Evolutionary conservation across 2,329 filamentous ascomycete genomes (phyloP).

Genomic region (Epicoccum nigrum): DNA sequence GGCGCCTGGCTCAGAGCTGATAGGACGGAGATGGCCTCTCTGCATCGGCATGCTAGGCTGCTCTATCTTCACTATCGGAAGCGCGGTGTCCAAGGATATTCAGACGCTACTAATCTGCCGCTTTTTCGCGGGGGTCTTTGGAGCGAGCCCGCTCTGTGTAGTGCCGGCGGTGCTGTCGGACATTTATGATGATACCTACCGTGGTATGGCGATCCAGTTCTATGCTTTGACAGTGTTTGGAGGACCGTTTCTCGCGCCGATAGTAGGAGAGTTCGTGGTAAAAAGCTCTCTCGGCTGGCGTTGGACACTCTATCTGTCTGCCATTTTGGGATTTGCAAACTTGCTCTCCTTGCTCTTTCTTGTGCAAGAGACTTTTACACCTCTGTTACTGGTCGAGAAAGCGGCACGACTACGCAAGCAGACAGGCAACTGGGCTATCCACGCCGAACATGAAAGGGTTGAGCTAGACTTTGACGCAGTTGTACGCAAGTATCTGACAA

Average conservation of each 20-base stretch:
- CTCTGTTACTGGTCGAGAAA: not conserved
- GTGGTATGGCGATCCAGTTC: slow-evolving; percentile 7
- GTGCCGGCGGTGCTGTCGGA: slow-evolving; percentile 3
- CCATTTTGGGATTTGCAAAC: not conserved
- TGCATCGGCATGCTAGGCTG: slow-evolving; percentile 51
- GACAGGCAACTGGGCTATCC: slow-evolving; percentile 6
- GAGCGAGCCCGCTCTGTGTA: slow-evolving; percentile 5
- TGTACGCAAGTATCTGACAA: slow-evolving; percentile 13
- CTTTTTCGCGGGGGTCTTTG: slow-evolving; percentile 7
- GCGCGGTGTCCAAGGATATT: slow-evolving; percentile 27
- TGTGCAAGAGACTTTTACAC: slow-evolving; percentile 1
- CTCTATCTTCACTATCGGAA: slow-evolving; percentile 53
- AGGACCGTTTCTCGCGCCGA: not conserved
- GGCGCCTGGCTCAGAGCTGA: slow-evolving; percentile 60
- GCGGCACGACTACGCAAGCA: not conserved
- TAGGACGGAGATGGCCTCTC: slow-evolving; percentile 53
- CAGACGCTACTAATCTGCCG: slow-evolving; percentile 4
- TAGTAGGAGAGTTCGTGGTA: not conserved
- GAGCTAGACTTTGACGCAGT: not conserved
- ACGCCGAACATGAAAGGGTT: not conserved
- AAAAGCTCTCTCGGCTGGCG: slow-evolving; percentile 3
- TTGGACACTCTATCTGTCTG: slow-evolving; percentile 3
- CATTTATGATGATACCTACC: slow-evolving; percentile 4
- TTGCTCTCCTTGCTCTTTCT: not conserved
- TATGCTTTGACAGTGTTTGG: slow-evolving; percentile 7